Evolutionary conservation across 1,139 yeast genomes (phyloP), one percentile per base, ranked within the genome.

Genomic region (Kodamaea ohmeri): DNA sequence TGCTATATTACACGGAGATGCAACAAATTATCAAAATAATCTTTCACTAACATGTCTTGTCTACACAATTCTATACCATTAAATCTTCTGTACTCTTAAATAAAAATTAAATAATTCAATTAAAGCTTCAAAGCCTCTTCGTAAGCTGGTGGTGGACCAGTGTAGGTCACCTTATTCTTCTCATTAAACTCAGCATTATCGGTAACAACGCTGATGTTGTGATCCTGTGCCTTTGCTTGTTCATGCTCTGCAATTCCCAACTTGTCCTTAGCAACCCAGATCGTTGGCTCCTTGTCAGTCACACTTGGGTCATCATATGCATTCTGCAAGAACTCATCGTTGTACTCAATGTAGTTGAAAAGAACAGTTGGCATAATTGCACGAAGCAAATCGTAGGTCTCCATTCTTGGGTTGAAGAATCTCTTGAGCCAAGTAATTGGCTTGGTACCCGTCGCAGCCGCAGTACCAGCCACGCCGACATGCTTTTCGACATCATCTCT

Each of bases 221-320:
- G 63, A 32, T 73, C 79, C 24, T 65, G 55, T n/a, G 87, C 76
- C 49, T 76, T 73, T 34, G 67, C 68, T 52, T 80, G 79, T 55
- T 79, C 81, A 42, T 73, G 71, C 40, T 70, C 73, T 3, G 87
- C 76, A 32, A 84, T 70, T 15, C 92, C 92, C 76, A 83, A 64
- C 19, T 77, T 73, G 58, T 84, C 94, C 44, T 62, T 69, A 30
- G 84, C 79, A 46, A 82, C 66, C 94, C 94, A 84, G 37, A 83
- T 68, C 32, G 75, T 75, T 12, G 88, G 87, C 48, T 75, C 80
- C 22, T 68, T 71, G 32, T 78, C 82, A 17, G 64, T 65, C 25
- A 83, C 80, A 39, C 73, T 74, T 15, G 90, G 89, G 53, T 78
- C 79, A 35, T 77, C 74, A 52, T 80, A 84, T 4, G 96, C 95